phyloP scores from a whole-genome alignment of 2,329 filamentous ascomycete species.

The Monilinia laxa region DNA sequence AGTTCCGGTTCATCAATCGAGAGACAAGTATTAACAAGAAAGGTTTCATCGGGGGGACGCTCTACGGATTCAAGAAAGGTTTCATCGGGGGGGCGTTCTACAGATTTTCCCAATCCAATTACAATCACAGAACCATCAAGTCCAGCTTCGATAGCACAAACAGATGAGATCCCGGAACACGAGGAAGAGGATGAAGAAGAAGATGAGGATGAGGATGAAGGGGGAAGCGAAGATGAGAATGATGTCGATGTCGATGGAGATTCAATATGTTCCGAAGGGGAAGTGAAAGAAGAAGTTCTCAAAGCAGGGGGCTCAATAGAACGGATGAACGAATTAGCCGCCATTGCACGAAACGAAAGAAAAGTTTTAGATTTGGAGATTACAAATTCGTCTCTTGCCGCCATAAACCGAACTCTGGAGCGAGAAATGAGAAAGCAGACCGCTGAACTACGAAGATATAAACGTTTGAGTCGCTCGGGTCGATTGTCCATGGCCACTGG shows the following conservation, averaged over 20 bases:
- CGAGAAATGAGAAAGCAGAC: slow-evolving; percentile 89
- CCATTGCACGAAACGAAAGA: slow-evolving; percentile 85
- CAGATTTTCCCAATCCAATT: slow-evolving; percentile 27
- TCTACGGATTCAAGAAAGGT: slow-evolving; percentile 32
- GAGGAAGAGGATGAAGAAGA: slow-evolving; percentile 19
- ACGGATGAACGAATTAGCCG: slow-evolving; percentile 71
- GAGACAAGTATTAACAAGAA: slow-evolving; percentile 28
- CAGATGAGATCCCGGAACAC: slow-evolving; percentile 30
- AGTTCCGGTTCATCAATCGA: slow-evolving; percentile 35
- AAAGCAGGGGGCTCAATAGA: slow-evolving; percentile 57
- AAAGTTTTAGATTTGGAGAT: slow-evolving; percentile 97
- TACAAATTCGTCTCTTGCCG: slow-evolving; percentile 89
- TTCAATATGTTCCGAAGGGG: slow-evolving; percentile 20
- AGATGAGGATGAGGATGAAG: slow-evolving; percentile 15
- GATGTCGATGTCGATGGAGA: slow-evolving; percentile 20
- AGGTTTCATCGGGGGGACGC: slow-evolving; percentile 30
- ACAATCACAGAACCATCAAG: slow-evolving; percentile 29
- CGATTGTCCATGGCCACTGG: slow-evolving; percentile 62
- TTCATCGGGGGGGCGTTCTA: slow-evolving; percentile 28
- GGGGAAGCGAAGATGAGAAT: slow-evolving; percentile 26
- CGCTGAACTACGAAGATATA: slow-evolving; percentile 79
- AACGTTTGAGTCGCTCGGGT: slow-evolving; percentile 80
- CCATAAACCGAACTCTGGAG: slow-evolving; percentile 92
- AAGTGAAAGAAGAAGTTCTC: slow-evolving; percentile 50
- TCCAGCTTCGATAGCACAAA: slow-evolving; percentile 30